Base-by-base conservation (phyloP, 768 basidiomycete species). In the Steccherinum ochraceum region DNA sequence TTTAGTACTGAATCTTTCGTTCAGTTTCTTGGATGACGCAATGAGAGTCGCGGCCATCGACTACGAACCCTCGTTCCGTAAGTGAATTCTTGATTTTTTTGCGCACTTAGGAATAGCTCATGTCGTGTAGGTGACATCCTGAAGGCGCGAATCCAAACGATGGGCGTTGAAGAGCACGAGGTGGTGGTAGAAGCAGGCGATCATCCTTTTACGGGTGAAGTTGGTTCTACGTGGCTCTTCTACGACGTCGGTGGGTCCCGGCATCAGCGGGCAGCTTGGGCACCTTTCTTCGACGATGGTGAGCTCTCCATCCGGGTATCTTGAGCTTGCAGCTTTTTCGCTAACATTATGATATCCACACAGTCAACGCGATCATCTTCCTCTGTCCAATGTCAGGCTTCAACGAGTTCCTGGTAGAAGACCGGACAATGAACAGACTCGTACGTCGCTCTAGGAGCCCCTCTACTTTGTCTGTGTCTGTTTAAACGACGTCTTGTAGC, bases 221-320 rank as follows among this genome's bases (percentile, higher is more conserved):
- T 43, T 23, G 41, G 41, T 5, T 19, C 7, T 5, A 43, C 41
- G 16, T 86, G 83, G 82, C 70, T 76, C 5, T 77, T 86, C 40
- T 85, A 83, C 59, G 84, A 87, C 54, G 80, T 86, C n/a, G 81
- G 83, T 20, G 85, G 83, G 0, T 74, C 75, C 49, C 69, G 77
- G 24, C 73, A 73, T 49, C 78, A 83, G 58, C 66, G 81, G 66
- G 82, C 78, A 50, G 75, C 76, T 3, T 85, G 84, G 84, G 79
- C 78, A 1, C 81, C 83, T 23, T 86, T 78, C 61, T 84, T 86
- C 52, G 82, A 86, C 49, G 77, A 84, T 59, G 78, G 81, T 82
- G 45, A 45, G 70, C n/a, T n/a, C n/a, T n/a, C n/a, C n/a, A n/a
- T n/a, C n/a, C n/a, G n/a, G n/a, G n/a, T 56, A 21, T 39, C 35